These are phyloP conservation scores for Mariannaea elegans DNA, from an alignment of 2,329 filamentous ascomycete genomes.

Conservation along the genomic window DNA sequence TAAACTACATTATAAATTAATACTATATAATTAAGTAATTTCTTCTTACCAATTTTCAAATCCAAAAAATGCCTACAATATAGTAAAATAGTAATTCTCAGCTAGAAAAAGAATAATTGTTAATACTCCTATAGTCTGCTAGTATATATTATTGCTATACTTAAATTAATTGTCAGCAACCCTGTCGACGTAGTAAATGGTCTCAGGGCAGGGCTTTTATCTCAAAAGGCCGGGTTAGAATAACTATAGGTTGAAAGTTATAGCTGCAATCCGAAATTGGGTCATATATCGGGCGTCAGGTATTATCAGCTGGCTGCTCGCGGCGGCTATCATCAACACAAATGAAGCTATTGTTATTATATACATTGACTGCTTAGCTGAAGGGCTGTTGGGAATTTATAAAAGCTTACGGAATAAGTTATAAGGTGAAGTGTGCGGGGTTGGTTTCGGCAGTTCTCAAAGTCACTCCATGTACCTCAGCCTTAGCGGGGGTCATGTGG, in stretches of 20 bases:
- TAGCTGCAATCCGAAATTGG: background rate
- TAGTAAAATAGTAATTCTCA: no score
- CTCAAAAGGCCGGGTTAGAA: background rate
- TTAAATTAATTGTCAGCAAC: no score
- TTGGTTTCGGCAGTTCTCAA: background rate
- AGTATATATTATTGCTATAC: no score
- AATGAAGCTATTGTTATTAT: constrained; percentile 13
- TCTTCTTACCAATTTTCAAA: no score
- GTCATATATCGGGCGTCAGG: background rate
- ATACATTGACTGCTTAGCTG: constrained; percentile 1
- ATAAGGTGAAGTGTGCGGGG: background rate
- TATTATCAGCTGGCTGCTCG: background rate
- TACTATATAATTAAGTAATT: no score
- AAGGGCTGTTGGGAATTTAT: constrained; percentile 3
- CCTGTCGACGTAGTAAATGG: no score
- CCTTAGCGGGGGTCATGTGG: no score
- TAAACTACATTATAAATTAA: no score
- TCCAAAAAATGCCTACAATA: no score
- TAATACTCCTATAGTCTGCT: no score
- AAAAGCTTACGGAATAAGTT: background rate
- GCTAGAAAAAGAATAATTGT: no score
- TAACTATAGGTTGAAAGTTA: background rate
- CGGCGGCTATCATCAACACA: background rate
- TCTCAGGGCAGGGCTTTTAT: constrained; percentile 1
- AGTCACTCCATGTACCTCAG: no score